Percentiles rank a stretch among this genome's conserved stretches.
These are phyloP conservation scores for Mucor circinelloides DNA, from an alignment of 371 early-diverging fungal genomes.

Conservation along the genomic window DNA sequence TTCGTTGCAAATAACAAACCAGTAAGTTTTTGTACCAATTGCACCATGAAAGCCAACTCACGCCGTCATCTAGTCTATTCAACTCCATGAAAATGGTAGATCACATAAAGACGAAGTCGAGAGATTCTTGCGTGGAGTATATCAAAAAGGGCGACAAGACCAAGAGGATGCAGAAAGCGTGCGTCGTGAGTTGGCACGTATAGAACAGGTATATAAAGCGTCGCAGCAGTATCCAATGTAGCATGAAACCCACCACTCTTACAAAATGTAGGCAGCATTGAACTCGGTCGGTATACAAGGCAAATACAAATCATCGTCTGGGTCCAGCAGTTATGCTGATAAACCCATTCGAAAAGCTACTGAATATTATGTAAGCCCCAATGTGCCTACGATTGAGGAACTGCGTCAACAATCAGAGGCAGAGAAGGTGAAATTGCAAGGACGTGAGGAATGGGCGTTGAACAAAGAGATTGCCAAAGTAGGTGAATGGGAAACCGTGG, in stretches of 20 bases:
- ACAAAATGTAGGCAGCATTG: slow-evolving; percentile 10
- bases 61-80: slow-evolving; percentile 51
- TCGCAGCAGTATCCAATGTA: neutral
- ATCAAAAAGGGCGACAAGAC: slow-evolving; percentile 61
- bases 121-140: slow-evolving; percentile 64
- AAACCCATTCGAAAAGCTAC: neutral
- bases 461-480: slow-evolving; percentile 32
- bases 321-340: neutral
- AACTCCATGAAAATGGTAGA: slow-evolving; percentile 66
- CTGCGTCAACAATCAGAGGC: slow-evolving; percentile 14
- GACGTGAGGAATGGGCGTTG: slow-evolving; percentile 44
- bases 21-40: slow-evolving; percentile 43
- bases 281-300: slow-evolving; percentile 4
- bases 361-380: slow-evolving; percentile 20
- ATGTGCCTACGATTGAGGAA: slow-evolving; percentile 24
- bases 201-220: slow-evolving; percentile 55
- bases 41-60: neutral
- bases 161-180: slow-evolving; percentile 54
- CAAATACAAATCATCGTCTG: neutral
- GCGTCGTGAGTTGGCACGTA: slow-evolving; percentile 59
- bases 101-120: slow-evolving; percentile 76
- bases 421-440: slow-evolving; percentile 16
- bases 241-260: neutral
- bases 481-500: slow-evolving; percentile 47
- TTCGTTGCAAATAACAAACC: slow-evolving; percentile 74